These are phyloP conservation scores for Globisporangium okanoganense DNA, from an alignment of 352 stramenopile genomes.

Conservation along the genomic window DNA sequence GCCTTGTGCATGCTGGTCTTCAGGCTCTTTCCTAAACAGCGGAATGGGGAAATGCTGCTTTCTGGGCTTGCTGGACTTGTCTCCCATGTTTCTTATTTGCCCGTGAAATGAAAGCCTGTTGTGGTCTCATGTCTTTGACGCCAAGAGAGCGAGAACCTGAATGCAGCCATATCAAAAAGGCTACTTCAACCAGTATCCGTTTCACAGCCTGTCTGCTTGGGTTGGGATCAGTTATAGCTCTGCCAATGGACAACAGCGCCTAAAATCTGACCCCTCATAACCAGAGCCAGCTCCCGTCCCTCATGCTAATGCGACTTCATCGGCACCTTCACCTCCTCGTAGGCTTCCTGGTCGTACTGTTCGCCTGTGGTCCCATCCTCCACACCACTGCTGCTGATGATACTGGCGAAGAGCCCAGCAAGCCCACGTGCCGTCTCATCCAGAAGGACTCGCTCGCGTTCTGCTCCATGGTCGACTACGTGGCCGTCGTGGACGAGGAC, in stretches of 20 bases:
- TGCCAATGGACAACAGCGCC: not conserved
- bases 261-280: not conserved
- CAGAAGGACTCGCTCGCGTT: slow-evolving; percentile 66
- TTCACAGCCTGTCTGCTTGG: not conserved
- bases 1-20: slow-evolving; percentile 18
- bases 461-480: slow-evolving; percentile 84
- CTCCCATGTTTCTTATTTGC: slow-evolving; percentile 3
- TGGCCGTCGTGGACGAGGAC: slow-evolving; percentile 56
- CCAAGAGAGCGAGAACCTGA: not conserved
- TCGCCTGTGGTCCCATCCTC: not conserved
- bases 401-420: slow-evolving; percentile 38
- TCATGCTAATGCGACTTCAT: not conserved
- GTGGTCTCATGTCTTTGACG: not conserved
- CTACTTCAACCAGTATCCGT: not conserved
- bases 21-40: not conserved
- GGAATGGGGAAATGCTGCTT: not conserved
- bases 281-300: not conserved
- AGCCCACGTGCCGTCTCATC: slow-evolving; percentile 43
- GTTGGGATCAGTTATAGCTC: not conserved
- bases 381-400: slow-evolving; percentile 13
- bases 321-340: not conserved
- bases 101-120: not conserved
- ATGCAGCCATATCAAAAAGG: not conserved
- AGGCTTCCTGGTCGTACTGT: not conserved
- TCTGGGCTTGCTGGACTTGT: not conserved